These are phyloP conservation scores for Blastobotrys parvus DNA, from an alignment of 805 yeast species.

Conservation along the genomic window DNA sequence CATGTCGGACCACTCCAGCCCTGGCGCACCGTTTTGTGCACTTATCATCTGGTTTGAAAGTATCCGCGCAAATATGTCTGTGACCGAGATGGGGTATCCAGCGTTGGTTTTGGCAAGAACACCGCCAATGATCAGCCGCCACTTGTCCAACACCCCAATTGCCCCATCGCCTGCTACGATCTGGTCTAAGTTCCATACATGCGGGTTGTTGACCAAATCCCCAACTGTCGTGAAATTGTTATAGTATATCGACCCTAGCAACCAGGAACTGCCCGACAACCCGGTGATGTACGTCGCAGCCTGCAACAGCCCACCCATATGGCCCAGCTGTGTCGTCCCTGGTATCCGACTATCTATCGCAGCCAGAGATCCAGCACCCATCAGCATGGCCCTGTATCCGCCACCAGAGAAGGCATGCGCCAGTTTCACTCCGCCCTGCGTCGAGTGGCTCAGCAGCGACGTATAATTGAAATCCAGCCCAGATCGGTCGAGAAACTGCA, in stretches of 20 bases:
- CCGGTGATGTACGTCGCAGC: slow-evolving; percentile 63
- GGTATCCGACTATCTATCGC: slow-evolving; percentile 67
- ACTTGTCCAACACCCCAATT: slow-evolving; percentile 49
- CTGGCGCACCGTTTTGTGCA: slow-evolving; percentile 46
- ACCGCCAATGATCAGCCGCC: slow-evolving; percentile 34
- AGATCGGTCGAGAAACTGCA: slow-evolving; percentile 67
- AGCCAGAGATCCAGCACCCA: slow-evolving; percentile 75
- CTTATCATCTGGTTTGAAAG: slow-evolving; percentile 57
- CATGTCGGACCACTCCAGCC: slow-evolving; percentile 43
- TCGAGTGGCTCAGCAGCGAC: slow-evolving; percentile 55
- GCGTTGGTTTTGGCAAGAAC: slow-evolving; percentile 51
- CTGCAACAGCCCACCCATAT: slow-evolving; percentile 62
- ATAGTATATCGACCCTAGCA: slow-evolving; percentile 54
- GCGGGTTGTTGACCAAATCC: slow-evolving; percentile 37
- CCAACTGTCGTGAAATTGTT: slow-evolving; percentile 68
- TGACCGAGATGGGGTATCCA: slow-evolving; percentile 58
- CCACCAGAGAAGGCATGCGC: slow-evolving; percentile 71
- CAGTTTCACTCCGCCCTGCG: slow-evolving; percentile 37
- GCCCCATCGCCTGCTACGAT: slow-evolving; percentile 37
- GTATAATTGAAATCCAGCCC: slow-evolving; percentile 54
- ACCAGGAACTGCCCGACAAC: slow-evolving; percentile 79
- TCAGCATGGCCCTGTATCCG: slow-evolving; percentile 81
- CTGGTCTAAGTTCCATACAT: slow-evolving; percentile 59
- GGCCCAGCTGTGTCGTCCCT: slow-evolving; percentile 49
- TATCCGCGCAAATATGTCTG: slow-evolving; percentile 77